phyloP scores from a whole-genome alignment of 768 basidiomycete species.

The Auriscalpium orientale region DNA sequence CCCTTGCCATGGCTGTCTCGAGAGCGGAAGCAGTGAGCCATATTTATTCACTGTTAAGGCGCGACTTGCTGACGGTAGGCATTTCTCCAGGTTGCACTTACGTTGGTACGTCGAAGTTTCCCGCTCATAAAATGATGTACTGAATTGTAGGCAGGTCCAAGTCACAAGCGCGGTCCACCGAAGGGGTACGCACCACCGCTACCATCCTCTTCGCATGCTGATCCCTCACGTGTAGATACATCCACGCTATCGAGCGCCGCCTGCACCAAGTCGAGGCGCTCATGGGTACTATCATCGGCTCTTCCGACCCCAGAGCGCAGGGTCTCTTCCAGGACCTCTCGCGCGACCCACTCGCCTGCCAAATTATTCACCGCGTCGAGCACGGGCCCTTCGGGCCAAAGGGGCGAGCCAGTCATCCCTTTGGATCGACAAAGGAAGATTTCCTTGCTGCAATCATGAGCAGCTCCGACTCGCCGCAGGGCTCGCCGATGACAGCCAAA shows the following conservation, averaged over 20 bases:
- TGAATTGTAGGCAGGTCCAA: constrained; percentile 13
- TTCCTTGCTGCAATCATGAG: constrained; percentile 22
- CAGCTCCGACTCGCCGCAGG: constrained; percentile 11
- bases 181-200: constrained; percentile 18
- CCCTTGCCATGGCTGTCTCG: constrained; percentile 25
- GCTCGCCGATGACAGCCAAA: constrained; percentile 3
- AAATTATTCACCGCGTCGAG: constrained; percentile 31
- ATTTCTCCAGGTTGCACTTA: constrained; percentile 20
- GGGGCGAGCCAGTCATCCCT: constrained; percentile 21
- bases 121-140: not conserved
- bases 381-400: constrained; percentile 28
- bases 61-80: not conserved
- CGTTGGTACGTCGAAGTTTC: constrained; percentile 9
- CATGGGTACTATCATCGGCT: constrained; percentile 32
- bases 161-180: constrained; percentile 27
- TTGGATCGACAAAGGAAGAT: constrained; percentile 25
- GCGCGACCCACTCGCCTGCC: constrained; percentile 28
- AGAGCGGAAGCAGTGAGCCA: constrained; percentile 20
- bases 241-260: constrained; percentile 34
- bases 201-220: not conserved
- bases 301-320: constrained; percentile 32
- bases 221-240: constrained; percentile 23
- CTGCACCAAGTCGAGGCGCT: constrained; percentile 38
- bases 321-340: constrained; percentile 27
- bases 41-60: constrained; percentile 2